A percentile compares a stretch with the other conserved stretches of the same genome.
phyloP scores from a whole-genome alignment of 495 filamentous ascomycete species.

The Penicillium lagena region DNA sequence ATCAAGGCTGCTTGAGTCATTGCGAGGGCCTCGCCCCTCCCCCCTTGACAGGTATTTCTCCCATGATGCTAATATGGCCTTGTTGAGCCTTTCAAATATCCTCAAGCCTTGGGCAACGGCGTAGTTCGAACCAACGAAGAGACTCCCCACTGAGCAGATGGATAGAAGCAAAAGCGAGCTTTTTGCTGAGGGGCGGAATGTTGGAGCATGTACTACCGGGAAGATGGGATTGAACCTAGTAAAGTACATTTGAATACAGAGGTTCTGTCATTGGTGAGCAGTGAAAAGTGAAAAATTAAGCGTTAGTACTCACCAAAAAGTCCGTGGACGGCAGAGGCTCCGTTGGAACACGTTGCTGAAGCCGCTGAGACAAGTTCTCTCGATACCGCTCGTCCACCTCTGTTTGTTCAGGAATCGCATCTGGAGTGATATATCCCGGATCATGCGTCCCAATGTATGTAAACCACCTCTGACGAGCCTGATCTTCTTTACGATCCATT shows the following conservation, averaged over 20 bases:
- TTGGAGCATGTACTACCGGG: constrained; percentile 24
- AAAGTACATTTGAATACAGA: constrained; percentile 26
- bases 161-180: constrained; percentile 11
- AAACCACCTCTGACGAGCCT: constrained; percentile 7
- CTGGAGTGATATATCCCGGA: constrained; percentile 9
- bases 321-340: constrained; percentile 19
- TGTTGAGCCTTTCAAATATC: constrained; percentile 28
- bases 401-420: constrained; percentile 1
- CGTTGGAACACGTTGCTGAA: constrained; percentile 11
- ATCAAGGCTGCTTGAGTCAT: constrained; percentile 28
- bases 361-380: constrained; percentile 7
- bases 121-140: constrained; percentile 20
- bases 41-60: constrained; percentile 7
- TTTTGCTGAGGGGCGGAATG: constrained; percentile 19
- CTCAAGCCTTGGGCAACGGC: constrained; percentile 16
- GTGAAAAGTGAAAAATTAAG: neutral
- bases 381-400: constrained; percentile 17
- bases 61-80: constrained; percentile 25
- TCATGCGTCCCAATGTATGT: constrained; percentile 2
- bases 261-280: constrained; percentile 5
- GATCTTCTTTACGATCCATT: constrained; percentile 2
- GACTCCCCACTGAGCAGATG: constrained; percentile 24
- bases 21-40: constrained; percentile 10
- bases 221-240: constrained; percentile 21
- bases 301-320: constrained; percentile 10